These are phyloP conservation scores for Spatholobus suberectus DNA, from an alignment of 306 rosid species.

Conservation along the genomic window DNA sequence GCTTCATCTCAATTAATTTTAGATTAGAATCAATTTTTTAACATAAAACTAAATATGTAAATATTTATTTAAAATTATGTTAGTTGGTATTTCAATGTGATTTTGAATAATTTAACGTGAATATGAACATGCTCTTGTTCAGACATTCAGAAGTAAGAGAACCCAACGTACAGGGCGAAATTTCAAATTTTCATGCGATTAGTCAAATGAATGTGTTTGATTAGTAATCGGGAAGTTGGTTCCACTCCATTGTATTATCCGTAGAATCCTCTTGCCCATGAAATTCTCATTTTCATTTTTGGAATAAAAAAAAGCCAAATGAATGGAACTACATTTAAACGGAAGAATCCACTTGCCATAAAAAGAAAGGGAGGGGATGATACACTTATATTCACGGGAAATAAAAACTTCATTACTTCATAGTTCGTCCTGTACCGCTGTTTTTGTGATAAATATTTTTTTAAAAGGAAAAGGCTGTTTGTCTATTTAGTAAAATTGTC, in stretches of 20 bases:
- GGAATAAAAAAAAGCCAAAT: not conserved
- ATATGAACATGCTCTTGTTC: not conserved
- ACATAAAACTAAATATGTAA: not conserved
- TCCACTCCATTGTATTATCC: not conserved
- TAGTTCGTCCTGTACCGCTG: too few species aligned
- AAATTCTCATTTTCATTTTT: not conserved
- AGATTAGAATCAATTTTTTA: not conserved
- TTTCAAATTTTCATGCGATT: not conserved
- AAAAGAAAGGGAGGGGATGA: too few species aligned
- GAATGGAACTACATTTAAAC: too few species aligned
- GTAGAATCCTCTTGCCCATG: not conserved
- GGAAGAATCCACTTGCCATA: not conserved
- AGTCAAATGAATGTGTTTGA: slow-evolving; percentile 16
- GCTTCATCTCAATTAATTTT: not conserved
- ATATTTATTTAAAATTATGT: not conserved
- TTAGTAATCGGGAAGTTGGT: not conserved
- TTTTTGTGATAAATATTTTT: too few species aligned
- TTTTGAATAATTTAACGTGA: not conserved
- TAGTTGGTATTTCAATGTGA: not conserved
- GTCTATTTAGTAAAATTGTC: not conserved
- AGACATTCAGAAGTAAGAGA: not conserved
- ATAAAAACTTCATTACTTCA: too few species aligned
- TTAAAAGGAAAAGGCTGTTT: too few species aligned
- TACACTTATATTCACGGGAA: not conserved
- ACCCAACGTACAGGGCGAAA: not conserved